Base-by-base conservation (phyloP, 2,329 filamentous ascomycete species). In the Huntiella omanensis region DNA sequence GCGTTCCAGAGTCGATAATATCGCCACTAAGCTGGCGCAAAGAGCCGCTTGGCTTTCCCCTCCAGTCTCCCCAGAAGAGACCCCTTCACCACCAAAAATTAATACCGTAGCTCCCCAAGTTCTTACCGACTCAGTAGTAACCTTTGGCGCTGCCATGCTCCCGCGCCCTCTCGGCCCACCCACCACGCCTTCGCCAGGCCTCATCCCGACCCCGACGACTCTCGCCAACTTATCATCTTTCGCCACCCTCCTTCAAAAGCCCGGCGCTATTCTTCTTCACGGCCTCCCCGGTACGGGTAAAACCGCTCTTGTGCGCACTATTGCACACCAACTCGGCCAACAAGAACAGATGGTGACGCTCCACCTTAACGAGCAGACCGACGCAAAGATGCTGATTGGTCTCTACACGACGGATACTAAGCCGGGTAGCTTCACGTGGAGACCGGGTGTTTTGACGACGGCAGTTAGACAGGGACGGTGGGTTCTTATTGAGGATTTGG, bases 401-500 rank as follows among this genome's bases (percentile, higher is more conserved):
- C 76, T 96, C 58, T 96, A 99, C 62, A 83, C 88, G 1, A 91
- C 86, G 16, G 87, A 86, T 49, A 75, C 81, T 12, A 82, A 80
- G 50, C 87, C 86, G 1, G 87, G 87, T 1, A 87, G 83, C 7
- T 98, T 98, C 58, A 74, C 75, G 43, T 99, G 91, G 91, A 77
- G 83, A 50, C 76, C 91, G 3, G 91, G 91, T 62, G 83, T 96
- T 15, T 66, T 99, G 54, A 95, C 91, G 0, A 93, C 85, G 28
- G 92, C 92, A 33, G 86, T 96, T 2, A 80, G 74, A 56, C 88
- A 98, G 65, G 92, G 91, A 12, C 74, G 88, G 56, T 98, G 91
- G 92, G 83, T 98, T 5, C 69, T 98, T 53, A 92, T 99, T 49
- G 92, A 99, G 61, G 92, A 99, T 60, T 70, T 99, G 36, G 87